These are phyloP conservation scores for Clonostachys byssicola DNA, from an alignment of 2,329 filamentous ascomycete genomes.

Conservation along the genomic window DNA sequence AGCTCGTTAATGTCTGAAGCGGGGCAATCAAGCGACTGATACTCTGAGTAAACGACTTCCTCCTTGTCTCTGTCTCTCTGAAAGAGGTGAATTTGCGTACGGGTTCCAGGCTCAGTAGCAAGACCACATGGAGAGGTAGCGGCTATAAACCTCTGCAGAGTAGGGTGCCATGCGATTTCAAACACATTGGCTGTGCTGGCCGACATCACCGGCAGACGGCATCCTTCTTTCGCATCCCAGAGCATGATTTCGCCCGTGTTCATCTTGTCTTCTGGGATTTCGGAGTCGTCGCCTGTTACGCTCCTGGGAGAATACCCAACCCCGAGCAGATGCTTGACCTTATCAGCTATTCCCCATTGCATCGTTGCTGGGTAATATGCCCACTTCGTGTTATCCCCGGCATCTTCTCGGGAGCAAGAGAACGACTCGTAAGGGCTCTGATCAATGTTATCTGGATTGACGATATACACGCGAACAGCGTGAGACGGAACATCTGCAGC, in stretches of 20 bases:
- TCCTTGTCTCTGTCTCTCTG: slow-evolving; percentile 16
- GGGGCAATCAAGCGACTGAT: slow-evolving; percentile 53
- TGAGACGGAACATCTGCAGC: slow-evolving; percentile 49
- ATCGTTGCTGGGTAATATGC: slow-evolving; percentile 60
- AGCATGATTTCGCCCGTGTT: slow-evolving; percentile 56
- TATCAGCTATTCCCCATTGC: slow-evolving; percentile 49
- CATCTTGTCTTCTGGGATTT: slow-evolving; percentile 54
- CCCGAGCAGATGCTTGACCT: slow-evolving; percentile 46
- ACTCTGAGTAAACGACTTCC: slow-evolving; percentile 29
- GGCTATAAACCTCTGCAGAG: slow-evolving; percentile 45
- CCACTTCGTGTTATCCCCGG: slow-evolving; percentile 42
- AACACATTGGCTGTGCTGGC: slow-evolving; percentile 57
- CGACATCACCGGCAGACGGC: slow-evolving; percentile 41
- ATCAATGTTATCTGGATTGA: slow-evolving; percentile 28
- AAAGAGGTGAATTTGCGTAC: slow-evolving; percentile 57
- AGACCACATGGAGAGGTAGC: slow-evolving; percentile 51
- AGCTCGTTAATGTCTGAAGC: slow-evolving; percentile 61
- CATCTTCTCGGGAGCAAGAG: slow-evolving; percentile 33
- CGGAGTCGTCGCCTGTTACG: slow-evolving; percentile 41
- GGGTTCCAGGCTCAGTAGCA: slow-evolving; percentile 31
- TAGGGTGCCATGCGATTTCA: slow-evolving; percentile 61
- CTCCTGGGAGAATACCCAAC: slow-evolving; percentile 61
- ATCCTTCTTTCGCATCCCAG: slow-evolving; percentile 45
- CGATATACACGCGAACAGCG: slow-evolving; percentile 53
- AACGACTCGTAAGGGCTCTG: slow-evolving; percentile 28